Evolutionary conservation across 129 eudicot genomes (phyloP).

Genomic region (Dittrichia graveolens): DNA sequence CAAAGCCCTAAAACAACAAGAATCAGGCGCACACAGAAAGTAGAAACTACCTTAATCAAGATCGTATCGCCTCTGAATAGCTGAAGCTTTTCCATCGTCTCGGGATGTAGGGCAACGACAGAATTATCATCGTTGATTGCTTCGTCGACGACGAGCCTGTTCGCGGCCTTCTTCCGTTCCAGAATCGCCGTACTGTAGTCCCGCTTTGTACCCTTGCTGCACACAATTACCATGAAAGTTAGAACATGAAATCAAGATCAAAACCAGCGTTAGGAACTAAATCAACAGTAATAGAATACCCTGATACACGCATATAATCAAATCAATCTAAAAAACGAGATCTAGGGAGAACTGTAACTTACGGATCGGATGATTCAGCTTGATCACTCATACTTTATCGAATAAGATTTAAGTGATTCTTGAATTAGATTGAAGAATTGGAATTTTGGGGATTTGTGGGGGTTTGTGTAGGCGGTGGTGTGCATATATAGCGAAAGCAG

Average conservation of each 20-base stretch:
- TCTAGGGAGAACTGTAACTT: constrained; percentile 20
- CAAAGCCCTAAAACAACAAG: neutral
- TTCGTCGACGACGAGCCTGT: constrained; percentile 89
- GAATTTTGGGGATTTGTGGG: constrained; percentile 25
- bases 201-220: constrained; percentile 83
- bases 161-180: constrained; percentile 90
- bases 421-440: neutral
- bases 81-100: constrained; percentile 96
- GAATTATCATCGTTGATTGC: constrained; percentile 89
- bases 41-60: constrained; percentile 54
- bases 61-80: constrained; percentile 92
- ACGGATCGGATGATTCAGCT: constrained; percentile 86
- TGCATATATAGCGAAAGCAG: constrained; percentile 23
- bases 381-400: constrained; percentile 49
- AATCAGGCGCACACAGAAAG: neutral
- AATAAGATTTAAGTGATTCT: constrained; percentile 16
- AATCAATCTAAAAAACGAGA: neutral
- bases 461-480: constrained; percentile 17
- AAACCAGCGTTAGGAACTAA: neutral
- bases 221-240: constrained; percentile 17
- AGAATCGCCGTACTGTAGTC: constrained; percentile 92
- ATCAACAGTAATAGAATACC: neutral
- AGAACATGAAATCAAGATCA: constrained; percentile 11
- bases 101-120: constrained; percentile 83
- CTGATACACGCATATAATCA: neutral